Percentiles rank a stretch among this genome's conserved stretches.
Conservation (phyloP, 129 eudicot genomes). For the Tanacetum coccineum region DNA sequence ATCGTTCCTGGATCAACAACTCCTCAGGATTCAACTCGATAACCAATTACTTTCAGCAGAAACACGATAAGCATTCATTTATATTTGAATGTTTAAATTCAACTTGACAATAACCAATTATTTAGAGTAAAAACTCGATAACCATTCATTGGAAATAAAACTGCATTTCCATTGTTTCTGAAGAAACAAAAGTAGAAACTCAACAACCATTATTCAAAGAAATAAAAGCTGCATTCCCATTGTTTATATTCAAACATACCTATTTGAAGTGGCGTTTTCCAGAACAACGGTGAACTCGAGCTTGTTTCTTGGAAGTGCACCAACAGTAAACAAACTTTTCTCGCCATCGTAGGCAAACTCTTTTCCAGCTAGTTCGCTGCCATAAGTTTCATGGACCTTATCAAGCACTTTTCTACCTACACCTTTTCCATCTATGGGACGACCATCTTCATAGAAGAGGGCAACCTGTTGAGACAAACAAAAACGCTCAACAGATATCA, state of each 20-base stretch:
- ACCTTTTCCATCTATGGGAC: conserved; percentile 78
- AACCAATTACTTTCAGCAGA: too few relatives aligned
- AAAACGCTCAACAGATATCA: not conserved
- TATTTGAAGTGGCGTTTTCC: conserved; percentile 52
- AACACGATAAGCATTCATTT: too few relatives aligned
- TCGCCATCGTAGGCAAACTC: conserved; percentile 95
- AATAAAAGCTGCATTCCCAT: not conserved
- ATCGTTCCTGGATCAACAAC: too few relatives aligned
- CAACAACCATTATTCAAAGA: not conserved
- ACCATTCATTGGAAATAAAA: too few relatives aligned
- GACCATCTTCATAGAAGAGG: conserved; percentile 85
- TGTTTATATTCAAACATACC: conserved; percentile 33
- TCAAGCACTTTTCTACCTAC: conserved; percentile 80
- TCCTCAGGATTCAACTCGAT: too few relatives aligned
- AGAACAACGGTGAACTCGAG: conserved; percentile 87
- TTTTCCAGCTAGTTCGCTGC: conserved; percentile 68
- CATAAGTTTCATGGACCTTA: conserved; percentile 68
- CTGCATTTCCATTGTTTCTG: conserved; percentile 15
- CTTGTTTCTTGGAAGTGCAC: conserved; percentile 83
- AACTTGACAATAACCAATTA: too few relatives aligned
- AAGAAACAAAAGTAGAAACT: not conserved
- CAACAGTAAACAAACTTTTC: conserved; percentile 83
- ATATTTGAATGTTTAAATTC: too few relatives aligned
- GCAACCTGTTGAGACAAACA: conserved; percentile 52
- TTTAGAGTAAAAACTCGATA: too few relatives aligned